phyloP scores from a whole-genome alignment of 192 early-diverging fungal species.

The Podila epigama region DNA sequence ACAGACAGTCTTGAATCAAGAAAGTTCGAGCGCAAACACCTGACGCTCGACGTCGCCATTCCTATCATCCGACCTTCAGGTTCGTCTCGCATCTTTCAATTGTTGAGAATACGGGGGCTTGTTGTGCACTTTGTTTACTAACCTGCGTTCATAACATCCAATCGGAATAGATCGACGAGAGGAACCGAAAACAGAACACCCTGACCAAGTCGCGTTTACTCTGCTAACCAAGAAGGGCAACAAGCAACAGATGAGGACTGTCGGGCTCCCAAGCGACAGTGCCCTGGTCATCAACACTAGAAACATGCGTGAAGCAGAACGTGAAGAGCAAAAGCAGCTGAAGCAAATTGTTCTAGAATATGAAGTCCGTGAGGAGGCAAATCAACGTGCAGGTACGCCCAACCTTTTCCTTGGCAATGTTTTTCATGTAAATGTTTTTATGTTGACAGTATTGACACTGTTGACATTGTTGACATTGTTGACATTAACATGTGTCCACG shows the following conservation, averaged over 20 bases:
- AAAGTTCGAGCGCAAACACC: conserved; percentile 77
- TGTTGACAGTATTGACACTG: neutral
- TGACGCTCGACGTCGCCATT: conserved; percentile 88
- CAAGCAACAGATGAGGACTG: conserved; percentile 78
- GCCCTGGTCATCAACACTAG: conserved; percentile 82
- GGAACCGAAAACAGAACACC: conserved; percentile 23
- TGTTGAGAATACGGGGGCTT: conserved; percentile 54
- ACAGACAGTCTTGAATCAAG: conserved; percentile 88
- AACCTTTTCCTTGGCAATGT: neutral
- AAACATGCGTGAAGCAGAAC: conserved; percentile 85
- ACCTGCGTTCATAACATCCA: conserved; percentile 22
- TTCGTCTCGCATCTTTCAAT: neutral
- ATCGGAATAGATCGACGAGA: conserved; percentile 47
- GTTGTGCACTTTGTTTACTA: conserved; percentile 34
- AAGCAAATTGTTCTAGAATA: conserved; percentile 94
- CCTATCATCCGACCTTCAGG: conserved; percentile 74
- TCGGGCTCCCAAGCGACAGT: conserved; percentile 84
- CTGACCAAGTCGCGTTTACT: conserved; percentile 75
- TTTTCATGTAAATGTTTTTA: neutral
- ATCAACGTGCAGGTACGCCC: conserved; percentile 48
- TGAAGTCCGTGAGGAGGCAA: conserved; percentile 77
- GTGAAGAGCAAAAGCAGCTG: conserved; percentile 88
- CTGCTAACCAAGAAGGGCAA: conserved; percentile 87
- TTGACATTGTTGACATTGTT: neutral
- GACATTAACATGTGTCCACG: neutral